Conservation (phyloP, 441 rosid genomes). For the Erodium trifolium region DNA sequence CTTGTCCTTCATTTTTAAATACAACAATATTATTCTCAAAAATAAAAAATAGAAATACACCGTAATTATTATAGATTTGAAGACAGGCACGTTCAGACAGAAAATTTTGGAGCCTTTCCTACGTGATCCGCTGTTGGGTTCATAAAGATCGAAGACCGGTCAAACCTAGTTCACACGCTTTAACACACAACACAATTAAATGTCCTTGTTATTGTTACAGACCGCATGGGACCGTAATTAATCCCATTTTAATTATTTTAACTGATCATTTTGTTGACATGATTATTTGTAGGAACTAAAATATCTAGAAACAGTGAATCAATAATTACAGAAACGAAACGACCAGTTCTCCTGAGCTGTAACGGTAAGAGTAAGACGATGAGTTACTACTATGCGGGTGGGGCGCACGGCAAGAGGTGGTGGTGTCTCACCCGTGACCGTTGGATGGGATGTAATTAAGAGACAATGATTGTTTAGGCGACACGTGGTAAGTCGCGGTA, state of each 20-base stretch:
- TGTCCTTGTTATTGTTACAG: no score
- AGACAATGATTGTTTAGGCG: background rate
- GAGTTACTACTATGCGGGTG: no score
- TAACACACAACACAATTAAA: background rate
- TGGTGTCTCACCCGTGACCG: no score
- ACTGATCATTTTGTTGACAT: no score
- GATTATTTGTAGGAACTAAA: no score
- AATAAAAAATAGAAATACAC: background rate
- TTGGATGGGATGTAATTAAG: no score
- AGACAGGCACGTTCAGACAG: constrained; percentile 2
- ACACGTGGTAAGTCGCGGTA: background rate
- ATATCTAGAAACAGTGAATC: background rate
- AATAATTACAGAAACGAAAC: background rate
- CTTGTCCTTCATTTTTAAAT: background rate
- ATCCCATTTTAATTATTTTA: no score
- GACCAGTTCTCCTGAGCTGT: background rate
- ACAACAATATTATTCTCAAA: background rate
- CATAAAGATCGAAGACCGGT: constrained; percentile 3
- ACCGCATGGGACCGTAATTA: no score
- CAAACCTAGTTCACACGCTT: background rate
- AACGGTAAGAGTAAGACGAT: background rate
- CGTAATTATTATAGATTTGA: background rate
- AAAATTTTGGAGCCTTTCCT: background rate
- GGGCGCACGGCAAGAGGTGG: no score
- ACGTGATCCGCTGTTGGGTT: constrained; percentile 7